A percentile compares a stretch with the other conserved stretches of the same genome.
These are phyloP conservation scores for Farysia itapuensis DNA, from an alignment of 1,284 basidiomycete species.

Conservation along the genomic window DNA sequence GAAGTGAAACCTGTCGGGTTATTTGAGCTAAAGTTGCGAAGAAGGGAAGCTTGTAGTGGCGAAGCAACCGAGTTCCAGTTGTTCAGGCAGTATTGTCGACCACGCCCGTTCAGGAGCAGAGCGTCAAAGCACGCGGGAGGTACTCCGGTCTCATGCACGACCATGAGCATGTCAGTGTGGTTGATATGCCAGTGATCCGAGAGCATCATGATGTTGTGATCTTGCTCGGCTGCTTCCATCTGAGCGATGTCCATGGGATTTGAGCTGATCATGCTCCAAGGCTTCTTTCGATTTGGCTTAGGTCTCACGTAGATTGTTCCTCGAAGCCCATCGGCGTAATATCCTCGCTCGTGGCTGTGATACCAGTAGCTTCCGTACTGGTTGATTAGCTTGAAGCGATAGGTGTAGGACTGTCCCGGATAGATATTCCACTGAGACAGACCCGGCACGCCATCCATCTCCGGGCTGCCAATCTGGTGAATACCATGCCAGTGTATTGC, in stretches of 20 bases:
- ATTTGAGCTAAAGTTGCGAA: slow-evolving; percentile 23
- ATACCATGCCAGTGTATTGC: slow-evolving; percentile 44
- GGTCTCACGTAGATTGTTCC: slow-evolving; percentile 38
- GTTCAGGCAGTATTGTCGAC: slow-evolving; percentile 33
- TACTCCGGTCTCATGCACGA: slow-evolving; percentile 36
- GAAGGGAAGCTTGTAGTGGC: slow-evolving; percentile 10
- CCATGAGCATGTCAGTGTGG: slow-evolving; percentile 30
- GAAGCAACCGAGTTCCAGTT: slow-evolving; percentile 19
- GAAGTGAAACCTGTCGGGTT: slow-evolving; percentile 30
- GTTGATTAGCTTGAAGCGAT: slow-evolving; percentile 36
- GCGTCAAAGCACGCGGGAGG: slow-evolving; percentile 43
- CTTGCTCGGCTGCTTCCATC: slow-evolving; percentile 35
- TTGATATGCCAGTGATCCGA: slow-evolving; percentile 45
- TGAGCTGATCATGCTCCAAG: slow-evolving; percentile 28
- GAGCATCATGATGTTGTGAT: slow-evolving; percentile 21
- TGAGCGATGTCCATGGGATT: slow-evolving; percentile 19
- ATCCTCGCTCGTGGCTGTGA: slow-evolving; percentile 39
- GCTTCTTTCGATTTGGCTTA: slow-evolving; percentile 18
- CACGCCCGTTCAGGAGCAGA: slow-evolving; percentile 37
- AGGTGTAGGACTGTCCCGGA: slow-evolving; percentile 23
- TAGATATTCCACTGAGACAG: slow-evolving; percentile 44
- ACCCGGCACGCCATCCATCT: slow-evolving; percentile 47
- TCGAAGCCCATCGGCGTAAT: slow-evolving; percentile 34
- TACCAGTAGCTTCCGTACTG: slow-evolving; percentile 43
- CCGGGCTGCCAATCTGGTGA: slow-evolving; percentile 37